Conservation (phyloP, 805 yeast genomes). For the Yamadazyma insecticola region DNA sequence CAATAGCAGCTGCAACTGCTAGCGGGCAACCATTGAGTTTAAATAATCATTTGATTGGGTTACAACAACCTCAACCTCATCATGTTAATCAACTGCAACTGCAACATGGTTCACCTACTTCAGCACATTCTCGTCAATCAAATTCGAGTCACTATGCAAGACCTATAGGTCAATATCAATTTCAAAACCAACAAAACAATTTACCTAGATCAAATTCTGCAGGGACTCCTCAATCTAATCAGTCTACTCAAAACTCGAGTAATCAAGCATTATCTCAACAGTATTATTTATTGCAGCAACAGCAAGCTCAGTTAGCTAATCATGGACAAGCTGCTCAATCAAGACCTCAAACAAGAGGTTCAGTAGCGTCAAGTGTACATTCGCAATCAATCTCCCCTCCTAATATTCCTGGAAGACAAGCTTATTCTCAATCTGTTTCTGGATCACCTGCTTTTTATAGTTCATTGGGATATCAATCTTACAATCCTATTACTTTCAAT, state of each 20-base stretch:
- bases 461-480: constrained; percentile 4
- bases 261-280: constrained; percentile 11
- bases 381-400: constrained; percentile 8
- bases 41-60: constrained; percentile 15
- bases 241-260: constrained; percentile 6
- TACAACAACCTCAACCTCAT: constrained; percentile 20
- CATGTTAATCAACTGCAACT: background rate
- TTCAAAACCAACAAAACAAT: constrained; percentile 3
- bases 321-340: constrained; percentile 4
- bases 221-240: constrained; percentile 15
- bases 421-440: constrained; percentile 4
- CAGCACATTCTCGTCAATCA: background rate
- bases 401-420: constrained; percentile 2
- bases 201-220: constrained; percentile 6
- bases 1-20: constrained; percentile 45
- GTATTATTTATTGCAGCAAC: constrained; percentile 5
- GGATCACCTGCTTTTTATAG: constrained; percentile 7
- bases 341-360: constrained; percentile 3
- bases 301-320: background rate
- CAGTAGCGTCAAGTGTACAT: constrained; percentile 5
- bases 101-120: too few relatives aligned
- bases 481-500: too few relatives aligned
- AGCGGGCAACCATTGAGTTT: constrained; percentile 42
- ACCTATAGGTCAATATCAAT: background rate
- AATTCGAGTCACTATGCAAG: background rate